Evolutionary conservation across 73 alveolate species (phyloP).

Genomic region (Effrenium voratum): DNA sequence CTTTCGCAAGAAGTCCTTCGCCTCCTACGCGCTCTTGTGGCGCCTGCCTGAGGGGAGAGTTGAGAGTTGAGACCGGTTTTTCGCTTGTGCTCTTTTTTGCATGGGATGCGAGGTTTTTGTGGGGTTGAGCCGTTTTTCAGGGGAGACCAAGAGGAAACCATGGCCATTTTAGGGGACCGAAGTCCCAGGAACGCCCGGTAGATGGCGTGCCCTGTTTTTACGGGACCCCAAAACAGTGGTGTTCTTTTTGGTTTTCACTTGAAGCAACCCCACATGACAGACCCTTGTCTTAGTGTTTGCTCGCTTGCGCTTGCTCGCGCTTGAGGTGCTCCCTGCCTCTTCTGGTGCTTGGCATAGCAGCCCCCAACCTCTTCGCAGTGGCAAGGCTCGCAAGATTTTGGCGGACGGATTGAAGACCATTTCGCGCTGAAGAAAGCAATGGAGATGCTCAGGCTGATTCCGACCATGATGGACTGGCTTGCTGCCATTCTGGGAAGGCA

Average conservation of each 20-base stretch:
- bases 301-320: not conserved
- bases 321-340: conserved; percentile 74
- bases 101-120: no score
- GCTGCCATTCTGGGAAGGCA: conserved; percentile 56
- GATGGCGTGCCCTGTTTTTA: no score
- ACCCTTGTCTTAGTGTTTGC: not conserved
- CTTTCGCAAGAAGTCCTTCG: conserved; percentile 71
- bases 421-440: no score
- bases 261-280: no score
- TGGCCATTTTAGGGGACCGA: no score
- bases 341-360: conserved; percentile 75
- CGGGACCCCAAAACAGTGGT: no score
- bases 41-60: not conserved
- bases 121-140: no score
- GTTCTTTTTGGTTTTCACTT: no score
- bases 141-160: no score
- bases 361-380: conserved; percentile 46
- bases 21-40: conserved; percentile 70
- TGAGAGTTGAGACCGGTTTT: not conserved
- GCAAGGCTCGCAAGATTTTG: conserved; percentile 51
- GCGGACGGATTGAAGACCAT: not conserved
- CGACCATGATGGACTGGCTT: conserved; percentile 29
- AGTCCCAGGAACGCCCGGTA: no score
- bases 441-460: conserved; percentile 29
- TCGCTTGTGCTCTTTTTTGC: no score